phyloP scores from a whole-genome alignment of 1,139 yeast genomes.

The Trichomonascaceae sp. region DNA sequence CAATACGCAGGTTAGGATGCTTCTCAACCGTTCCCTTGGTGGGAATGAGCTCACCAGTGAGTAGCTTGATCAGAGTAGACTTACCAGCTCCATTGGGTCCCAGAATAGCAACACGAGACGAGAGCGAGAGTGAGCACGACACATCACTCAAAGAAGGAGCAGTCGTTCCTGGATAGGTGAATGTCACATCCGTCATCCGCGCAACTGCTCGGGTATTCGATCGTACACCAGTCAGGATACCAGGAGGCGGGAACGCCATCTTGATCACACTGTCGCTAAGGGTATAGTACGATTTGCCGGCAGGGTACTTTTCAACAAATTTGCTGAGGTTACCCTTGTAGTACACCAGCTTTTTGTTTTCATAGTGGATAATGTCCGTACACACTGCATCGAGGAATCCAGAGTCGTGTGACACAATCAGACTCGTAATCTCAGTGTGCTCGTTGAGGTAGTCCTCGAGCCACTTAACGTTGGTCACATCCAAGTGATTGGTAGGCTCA shows the following conservation, averaged over 20 bases:
- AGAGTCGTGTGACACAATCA: slow-evolving; percentile 95
- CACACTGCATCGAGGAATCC: slow-evolving; percentile 93
- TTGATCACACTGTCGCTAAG: slow-evolving; percentile 84
- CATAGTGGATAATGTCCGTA: slow-evolving; percentile 94
- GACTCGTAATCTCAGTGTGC: slow-evolving; percentile 67
- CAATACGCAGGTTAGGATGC: slow-evolving; percentile 96
- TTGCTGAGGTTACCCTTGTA: slow-evolving; percentile 93
- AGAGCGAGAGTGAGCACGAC: slow-evolving; percentile 76
- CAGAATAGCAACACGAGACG: slow-evolving; percentile 90
- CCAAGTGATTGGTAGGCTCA: slow-evolving; percentile 98
- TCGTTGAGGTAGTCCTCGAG: slow-evolving; percentile 70
- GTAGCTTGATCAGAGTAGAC: slow-evolving; percentile 81
- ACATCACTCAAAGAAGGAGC: slow-evolving; percentile 73
- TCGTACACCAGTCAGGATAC: slow-evolving; percentile 90
- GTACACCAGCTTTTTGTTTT: slow-evolving; percentile 85
- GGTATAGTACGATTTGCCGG: slow-evolving; percentile 94
- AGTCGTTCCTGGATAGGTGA: slow-evolving; percentile 77
- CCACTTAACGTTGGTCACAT: slow-evolving; percentile 90
- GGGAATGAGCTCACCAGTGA: slow-evolving; percentile 87
- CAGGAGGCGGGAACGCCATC: slow-evolving; percentile 98
- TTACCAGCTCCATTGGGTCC: slow-evolving; percentile 99
- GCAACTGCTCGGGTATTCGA: slow-evolving; percentile 94
- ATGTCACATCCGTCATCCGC: slow-evolving; percentile 73
- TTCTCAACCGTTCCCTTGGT: slow-evolving; percentile 83
- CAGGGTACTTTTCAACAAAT: slow-evolving; percentile 85